These are phyloP conservation scores for Theobroma grandiflorum DNA, from an alignment of 441 rosid species.

Conservation along the genomic window DNA sequence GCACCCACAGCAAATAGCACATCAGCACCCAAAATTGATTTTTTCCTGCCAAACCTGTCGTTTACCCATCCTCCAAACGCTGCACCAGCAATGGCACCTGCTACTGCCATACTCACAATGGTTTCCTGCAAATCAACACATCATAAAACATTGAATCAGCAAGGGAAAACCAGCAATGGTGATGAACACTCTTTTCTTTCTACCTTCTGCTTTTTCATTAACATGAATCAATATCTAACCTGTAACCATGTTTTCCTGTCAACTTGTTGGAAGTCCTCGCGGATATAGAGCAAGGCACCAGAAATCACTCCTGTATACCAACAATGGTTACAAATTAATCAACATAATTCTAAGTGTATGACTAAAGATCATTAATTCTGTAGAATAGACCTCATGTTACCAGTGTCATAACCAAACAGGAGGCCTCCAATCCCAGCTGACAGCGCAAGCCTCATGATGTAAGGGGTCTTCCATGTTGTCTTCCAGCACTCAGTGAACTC, in stretches of 20 bases:
- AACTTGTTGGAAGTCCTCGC: slow-evolving; percentile 64
- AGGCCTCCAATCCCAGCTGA: slow-evolving; percentile 93
- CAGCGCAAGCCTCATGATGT: slow-evolving; percentile 80
- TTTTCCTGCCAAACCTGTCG: slow-evolving; percentile 70
- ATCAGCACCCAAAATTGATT: slow-evolving; percentile 63
- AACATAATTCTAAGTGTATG: not conserved
- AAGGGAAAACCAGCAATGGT: not conserved
- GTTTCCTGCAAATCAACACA: slow-evolving; percentile 46
- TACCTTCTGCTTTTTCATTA: not conserved
- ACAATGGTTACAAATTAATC: not conserved
- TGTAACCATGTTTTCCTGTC: slow-evolving; percentile 63
- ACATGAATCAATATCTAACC: slow-evolving; percentile 32
- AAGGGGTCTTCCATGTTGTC: slow-evolving; percentile 70
- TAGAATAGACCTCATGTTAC: slow-evolving; percentile 24
- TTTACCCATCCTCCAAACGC: slow-evolving; percentile 80
- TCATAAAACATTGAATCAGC: not conserved
- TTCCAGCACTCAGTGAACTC: slow-evolving; percentile 79
- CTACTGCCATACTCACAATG: slow-evolving; percentile 83
- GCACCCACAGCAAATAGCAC: slow-evolving; percentile 68
- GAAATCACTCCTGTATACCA: slow-evolving; percentile 72
- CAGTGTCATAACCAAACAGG: slow-evolving; percentile 93
- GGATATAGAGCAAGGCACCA: slow-evolving; percentile 80
- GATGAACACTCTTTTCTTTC: not conserved
- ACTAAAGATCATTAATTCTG: not conserved
- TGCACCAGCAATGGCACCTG: slow-evolving; percentile 86